Conservation (phyloP, 345 rosid species). For the Rhizophora mangle region DNA sequence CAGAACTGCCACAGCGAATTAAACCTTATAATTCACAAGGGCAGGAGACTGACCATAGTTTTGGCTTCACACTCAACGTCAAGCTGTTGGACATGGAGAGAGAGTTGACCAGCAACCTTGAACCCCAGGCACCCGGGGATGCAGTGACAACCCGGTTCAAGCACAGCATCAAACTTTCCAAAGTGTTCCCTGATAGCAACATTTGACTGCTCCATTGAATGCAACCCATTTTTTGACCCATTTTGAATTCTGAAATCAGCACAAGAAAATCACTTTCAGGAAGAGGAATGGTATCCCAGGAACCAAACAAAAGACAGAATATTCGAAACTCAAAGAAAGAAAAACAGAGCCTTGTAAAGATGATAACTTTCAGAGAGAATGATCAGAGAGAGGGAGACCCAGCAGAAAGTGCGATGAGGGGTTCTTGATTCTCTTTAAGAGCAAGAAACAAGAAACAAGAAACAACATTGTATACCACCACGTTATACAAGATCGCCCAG, state of each 20-base stretch:
- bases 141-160: slow-evolving; percentile 33
- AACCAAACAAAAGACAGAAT: neutral
- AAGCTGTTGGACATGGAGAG: slow-evolving; percentile 28
- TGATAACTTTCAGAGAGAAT: too few relatives aligned
- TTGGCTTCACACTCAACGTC: slow-evolving; percentile 23
- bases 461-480: neutral
- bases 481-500: too few relatives aligned
- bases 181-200: slow-evolving; percentile 26
- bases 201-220: slow-evolving; percentile 31
- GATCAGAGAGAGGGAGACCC: too few relatives aligned
- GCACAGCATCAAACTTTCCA: slow-evolving; percentile 32
- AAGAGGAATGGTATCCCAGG: neutral
- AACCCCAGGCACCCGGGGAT: slow-evolving; percentile 33
- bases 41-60: slow-evolving; percentile 10
- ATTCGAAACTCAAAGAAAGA: neutral
- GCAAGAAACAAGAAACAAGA: neutral
- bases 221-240: slow-evolving; percentile 27
- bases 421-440: neutral
- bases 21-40: neutral
- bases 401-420: neutral
- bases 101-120: slow-evolving; percentile 22
- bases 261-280: too few relatives aligned
- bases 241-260: slow-evolving; percentile 2
- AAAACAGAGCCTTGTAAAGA: neutral
- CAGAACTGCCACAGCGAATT: neutral